Percentiles rank a stretch among this genome's conserved stretches.
These are phyloP conservation scores for Microascus cirrosus DNA, from an alignment of 2,329 filamentous ascomycete species.

Conservation along the genomic window DNA sequence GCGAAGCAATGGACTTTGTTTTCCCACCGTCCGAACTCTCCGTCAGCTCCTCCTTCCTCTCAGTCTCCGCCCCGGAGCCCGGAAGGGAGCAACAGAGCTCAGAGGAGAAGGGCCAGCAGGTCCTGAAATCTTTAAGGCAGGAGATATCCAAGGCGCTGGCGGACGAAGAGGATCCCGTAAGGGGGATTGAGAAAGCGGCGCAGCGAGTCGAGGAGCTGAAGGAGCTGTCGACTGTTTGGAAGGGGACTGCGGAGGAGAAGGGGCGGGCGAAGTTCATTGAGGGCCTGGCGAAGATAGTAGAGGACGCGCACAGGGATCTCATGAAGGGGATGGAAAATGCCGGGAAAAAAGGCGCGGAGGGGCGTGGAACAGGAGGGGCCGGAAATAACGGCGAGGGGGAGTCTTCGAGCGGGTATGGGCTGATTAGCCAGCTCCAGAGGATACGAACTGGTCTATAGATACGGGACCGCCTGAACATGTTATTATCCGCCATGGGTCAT, in stretches of 20 bases:
- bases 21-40: slow-evolving; percentile 81
- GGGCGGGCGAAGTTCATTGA: slow-evolving; percentile 75
- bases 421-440: slow-evolving; percentile 53
- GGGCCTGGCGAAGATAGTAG: slow-evolving; percentile 66
- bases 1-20: slow-evolving; percentile 90
- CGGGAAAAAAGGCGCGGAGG: slow-evolving; percentile 21
- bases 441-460: slow-evolving; percentile 32
- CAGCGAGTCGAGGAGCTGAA: slow-evolving; percentile 67
- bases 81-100: slow-evolving; percentile 52
- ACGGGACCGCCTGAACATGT: neutral
- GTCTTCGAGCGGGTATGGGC: slow-evolving; percentile 40
- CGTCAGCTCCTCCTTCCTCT: slow-evolving; percentile 75
- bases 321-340: slow-evolving; percentile 38
- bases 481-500: too few species aligned
- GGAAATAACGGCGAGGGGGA: slow-evolving; percentile 23
- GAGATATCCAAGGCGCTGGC: slow-evolving; percentile 62
- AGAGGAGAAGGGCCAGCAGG: slow-evolving; percentile 79
- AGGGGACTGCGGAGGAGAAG: slow-evolving; percentile 90
- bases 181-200: slow-evolving; percentile 63
- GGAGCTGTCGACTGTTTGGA: slow-evolving; percentile 73
- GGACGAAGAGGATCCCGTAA: slow-evolving; percentile 42
- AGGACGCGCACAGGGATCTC: slow-evolving; percentile 54
- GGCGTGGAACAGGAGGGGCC: slow-evolving; percentile 16
- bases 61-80: slow-evolving; percentile 75
- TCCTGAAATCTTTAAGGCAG: slow-evolving; percentile 56